These are phyloP conservation scores for Rhizopogon vesiculosus DNA, from an alignment of 768 basidiomycete species.

Conservation along the genomic window DNA sequence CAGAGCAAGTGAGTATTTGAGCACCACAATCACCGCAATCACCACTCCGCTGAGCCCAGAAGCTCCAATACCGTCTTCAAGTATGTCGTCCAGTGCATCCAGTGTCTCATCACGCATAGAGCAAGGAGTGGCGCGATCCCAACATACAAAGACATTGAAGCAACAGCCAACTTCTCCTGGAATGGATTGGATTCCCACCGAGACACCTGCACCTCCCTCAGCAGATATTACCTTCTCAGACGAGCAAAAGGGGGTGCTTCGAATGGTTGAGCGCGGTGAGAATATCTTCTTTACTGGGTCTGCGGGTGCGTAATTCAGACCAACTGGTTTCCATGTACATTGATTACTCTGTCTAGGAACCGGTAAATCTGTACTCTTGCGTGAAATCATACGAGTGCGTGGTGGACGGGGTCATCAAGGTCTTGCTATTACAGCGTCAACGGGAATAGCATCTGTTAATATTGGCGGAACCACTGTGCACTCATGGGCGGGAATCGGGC, in stretches of 20 bases:
- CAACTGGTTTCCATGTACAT: neutral
- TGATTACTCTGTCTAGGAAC: constrained; percentile 42
- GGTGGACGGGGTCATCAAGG: constrained; percentile 28
- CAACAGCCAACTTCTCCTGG: neutral
- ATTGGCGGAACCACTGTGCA: constrained; percentile 82
- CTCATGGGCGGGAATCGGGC: constrained; percentile 76
- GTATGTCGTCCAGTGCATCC: neutral
- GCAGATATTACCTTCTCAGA: constrained; percentile 37
- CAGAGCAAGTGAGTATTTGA: constrained; percentile 13
- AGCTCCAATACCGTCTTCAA: neutral
- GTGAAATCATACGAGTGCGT: constrained; percentile 60
- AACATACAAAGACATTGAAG: neutral
- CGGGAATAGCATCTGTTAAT: constrained; percentile 76
- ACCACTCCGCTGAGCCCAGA: neutral
- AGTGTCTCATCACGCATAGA: neutral
- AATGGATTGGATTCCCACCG: neutral
- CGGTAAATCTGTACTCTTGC: constrained; percentile 78
- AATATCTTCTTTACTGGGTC: constrained; percentile 87
- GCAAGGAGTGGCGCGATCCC: neutral
- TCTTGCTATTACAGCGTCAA: constrained; percentile 78
- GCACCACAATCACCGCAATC: too few species aligned
- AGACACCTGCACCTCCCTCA: neutral
- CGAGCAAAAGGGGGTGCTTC: constrained; percentile 48
- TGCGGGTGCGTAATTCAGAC: constrained; percentile 46
- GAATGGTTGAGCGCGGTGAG: constrained; percentile 50